Evolutionary conservation across 441 rosid genomes (phyloP), one percentile per base, ranked within the genome.

Genomic region (Cnidoscolus chayamansa): DNA sequence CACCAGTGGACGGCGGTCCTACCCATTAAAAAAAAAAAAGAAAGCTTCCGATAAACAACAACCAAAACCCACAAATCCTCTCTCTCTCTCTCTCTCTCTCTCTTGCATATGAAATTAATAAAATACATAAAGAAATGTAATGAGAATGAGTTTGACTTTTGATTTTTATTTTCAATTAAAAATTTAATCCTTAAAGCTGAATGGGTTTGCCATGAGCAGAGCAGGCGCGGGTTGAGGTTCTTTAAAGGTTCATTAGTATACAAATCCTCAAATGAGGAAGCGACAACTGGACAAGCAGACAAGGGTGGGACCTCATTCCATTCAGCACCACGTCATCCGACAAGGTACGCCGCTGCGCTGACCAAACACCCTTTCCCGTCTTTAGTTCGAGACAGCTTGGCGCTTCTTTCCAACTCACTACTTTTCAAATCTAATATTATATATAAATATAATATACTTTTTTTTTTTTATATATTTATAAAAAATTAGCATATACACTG

Each of bases 1-100:
- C 53, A n/a, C 78, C 58, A 79, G 82, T 86, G 87, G 84, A 67
- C 1, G 66, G 84, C 78, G 86, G 88, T 81, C 65, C 76, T 77
- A 56, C 64, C 72, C 49, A 40, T 40, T 7, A 16, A 48, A 57
- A 25, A 25, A 25, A 25, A 25, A 25, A 25, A 25, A 25, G 25
- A 25, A 78, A 76, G 74, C 25, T 50, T 8, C 0, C 37, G 62
- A 68, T 49, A 50, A 55, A 12, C 3, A 1, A 54, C 12, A 25
- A 35, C 9, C 58, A 30, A n/a, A 49, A 7, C 10, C 54, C 45
- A 40, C 45, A 40, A 40, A 4, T 3, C 37, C 2, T 4, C 37
- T 35, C 37, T 35, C 37, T 35, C 37, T 35, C 37, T 35, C 37
- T 35, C 37, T 35, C 37, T 35, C 37, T 35, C 37, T 35, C 37